Conservation (phyloP, 495 filamentous ascomycete species). For the Xylaria intraflava region DNA sequence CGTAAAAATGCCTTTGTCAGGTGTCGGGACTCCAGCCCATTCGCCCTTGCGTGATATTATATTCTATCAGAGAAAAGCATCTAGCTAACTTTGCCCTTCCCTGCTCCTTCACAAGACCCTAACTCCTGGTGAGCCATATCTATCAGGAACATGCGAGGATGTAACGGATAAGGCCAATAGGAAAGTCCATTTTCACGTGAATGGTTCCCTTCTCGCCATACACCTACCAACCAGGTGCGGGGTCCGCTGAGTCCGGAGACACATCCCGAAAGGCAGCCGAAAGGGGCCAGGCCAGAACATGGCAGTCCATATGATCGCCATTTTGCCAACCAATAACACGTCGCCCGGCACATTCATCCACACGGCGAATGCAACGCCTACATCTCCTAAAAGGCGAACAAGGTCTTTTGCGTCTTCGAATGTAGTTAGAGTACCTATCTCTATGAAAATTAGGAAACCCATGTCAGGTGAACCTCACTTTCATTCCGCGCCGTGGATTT, state of each 20-base stretch:
- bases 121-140: not conserved
- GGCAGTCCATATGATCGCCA: not conserved
- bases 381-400: not conserved
- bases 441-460: not conserved
- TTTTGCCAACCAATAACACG: slow-evolving; percentile 4
- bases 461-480: too few relatives aligned
- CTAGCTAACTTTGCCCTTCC: not conserved
- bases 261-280: not conserved
- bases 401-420: not conserved
- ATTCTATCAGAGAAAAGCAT: not conserved
- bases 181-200: not conserved
- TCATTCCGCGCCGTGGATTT: too few relatives aligned
- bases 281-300: not conserved
- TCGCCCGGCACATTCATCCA: not conserved
- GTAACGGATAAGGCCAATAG: not conserved
- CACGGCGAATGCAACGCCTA: not conserved
- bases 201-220: not conserved
- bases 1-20: slow-evolving; percentile 9
- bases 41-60: not conserved
- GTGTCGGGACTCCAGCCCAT: not conserved
- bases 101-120: not conserved
- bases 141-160: not conserved
- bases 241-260: not conserved
- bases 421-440: not conserved
- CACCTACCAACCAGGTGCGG: not conserved